These are phyloP conservation scores for Backusella psychrophila DNA, from an alignment of 192 early-diverging fungal genomes.

Conservation along the genomic window DNA sequence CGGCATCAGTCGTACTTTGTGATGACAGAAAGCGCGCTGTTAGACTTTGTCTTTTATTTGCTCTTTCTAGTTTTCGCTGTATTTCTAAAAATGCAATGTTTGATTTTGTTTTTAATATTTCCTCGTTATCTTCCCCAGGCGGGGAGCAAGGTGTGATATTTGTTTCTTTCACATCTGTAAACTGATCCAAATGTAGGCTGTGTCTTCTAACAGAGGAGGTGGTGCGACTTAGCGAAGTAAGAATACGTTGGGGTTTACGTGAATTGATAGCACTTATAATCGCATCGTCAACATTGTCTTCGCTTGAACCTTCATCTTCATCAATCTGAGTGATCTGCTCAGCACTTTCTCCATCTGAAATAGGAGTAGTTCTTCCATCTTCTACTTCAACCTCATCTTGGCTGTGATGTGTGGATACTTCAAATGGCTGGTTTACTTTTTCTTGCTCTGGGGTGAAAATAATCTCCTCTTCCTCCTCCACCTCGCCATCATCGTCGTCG, in stretches of 20 bases:
- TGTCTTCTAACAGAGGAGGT: conserved; percentile 2
- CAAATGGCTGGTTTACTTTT: conserved; percentile 3
- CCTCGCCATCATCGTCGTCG: conserved; percentile 9
- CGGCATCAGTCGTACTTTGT: background rate
- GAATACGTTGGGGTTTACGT: conserved; percentile 13
- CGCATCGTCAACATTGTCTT: conserved; percentile 24
- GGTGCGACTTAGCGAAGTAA: conserved; percentile 9
- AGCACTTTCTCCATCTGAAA: background rate
- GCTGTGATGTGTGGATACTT: background rate
- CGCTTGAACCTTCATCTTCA: conserved; percentile 21
- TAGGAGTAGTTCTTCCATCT: background rate
- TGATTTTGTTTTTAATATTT: background rate
- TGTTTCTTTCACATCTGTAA: background rate
- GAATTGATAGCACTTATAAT: conserved; percentile 9
- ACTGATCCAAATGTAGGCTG: background rate
- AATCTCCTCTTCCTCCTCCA: conserved; percentile 19
- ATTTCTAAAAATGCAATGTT: conserved; percentile 6
- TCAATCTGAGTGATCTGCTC: background rate
- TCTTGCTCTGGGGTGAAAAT: conserved; percentile 19
- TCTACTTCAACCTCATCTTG: conserved; percentile 5
- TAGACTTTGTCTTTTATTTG: conserved; percentile 21
- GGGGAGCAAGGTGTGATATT: background rate
- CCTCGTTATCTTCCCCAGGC: background rate
- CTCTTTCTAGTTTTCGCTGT: conserved; percentile 10
- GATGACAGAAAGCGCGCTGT: conserved; percentile 22